Conservation (phyloP, 805 yeast genomes). For the Blastobotrys muscicola region DNA sequence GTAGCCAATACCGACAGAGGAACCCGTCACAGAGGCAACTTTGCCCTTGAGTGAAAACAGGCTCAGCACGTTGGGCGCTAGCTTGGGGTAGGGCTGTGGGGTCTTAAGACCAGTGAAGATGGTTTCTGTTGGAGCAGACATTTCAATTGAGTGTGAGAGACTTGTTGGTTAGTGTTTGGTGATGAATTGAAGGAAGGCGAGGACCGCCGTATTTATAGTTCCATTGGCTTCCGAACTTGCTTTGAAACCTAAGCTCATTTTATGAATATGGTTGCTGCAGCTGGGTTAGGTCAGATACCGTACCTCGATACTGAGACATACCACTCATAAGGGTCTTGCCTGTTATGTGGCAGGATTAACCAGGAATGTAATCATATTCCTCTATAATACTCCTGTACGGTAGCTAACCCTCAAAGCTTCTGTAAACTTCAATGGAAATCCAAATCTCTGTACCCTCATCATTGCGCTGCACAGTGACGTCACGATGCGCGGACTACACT, state of each 20-base stretch:
- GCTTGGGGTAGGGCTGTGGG: conserved; percentile 46
- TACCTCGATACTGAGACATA: not conserved
- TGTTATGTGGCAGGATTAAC: too few relatives aligned
- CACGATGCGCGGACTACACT: not conserved
- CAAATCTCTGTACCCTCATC: too few relatives aligned
- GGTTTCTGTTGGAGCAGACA: conserved; percentile 22
- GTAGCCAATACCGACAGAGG: conserved; percentile 73
- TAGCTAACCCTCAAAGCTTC: too few relatives aligned
- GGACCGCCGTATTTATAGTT: conserved; percentile 1
- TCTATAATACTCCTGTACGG: too few relatives aligned
- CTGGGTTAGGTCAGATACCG: not conserved
- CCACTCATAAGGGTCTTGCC: not conserved
- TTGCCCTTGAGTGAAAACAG: conserved; percentile 73
- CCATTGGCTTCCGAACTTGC: not conserved
- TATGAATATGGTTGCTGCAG: not conserved
- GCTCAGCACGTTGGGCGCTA: conserved; percentile 47
- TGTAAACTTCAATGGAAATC: too few relatives aligned
- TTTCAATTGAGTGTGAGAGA: not conserved
- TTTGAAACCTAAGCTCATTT: not conserved
- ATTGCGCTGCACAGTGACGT: not conserved
- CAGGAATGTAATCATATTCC: too few relatives aligned
- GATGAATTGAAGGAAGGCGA: not conserved
- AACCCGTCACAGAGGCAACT: conserved; percentile 79
- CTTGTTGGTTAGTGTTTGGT: not conserved
- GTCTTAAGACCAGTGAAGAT: conserved; percentile 28